Percentiles rank a stretch among this genome's conserved stretches.
Conservation (phyloP, 768 basidiomycete species). For the Solioccasus polychromus region DNA sequence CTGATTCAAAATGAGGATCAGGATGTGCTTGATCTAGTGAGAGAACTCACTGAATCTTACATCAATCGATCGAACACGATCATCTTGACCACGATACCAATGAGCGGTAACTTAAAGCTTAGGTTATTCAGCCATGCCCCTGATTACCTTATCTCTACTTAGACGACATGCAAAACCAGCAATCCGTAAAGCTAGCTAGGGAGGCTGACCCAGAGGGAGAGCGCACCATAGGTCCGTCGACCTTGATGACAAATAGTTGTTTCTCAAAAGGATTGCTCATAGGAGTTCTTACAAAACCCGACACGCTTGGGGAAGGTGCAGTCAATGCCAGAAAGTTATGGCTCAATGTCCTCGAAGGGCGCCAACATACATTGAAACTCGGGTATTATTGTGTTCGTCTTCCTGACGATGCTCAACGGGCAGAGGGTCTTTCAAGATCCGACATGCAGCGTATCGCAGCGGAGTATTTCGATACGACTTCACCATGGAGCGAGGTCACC, state of each 20-base stretch:
- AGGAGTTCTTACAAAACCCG: conserved; percentile 75
- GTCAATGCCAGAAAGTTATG: conserved; percentile 41
- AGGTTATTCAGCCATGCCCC: not conserved
- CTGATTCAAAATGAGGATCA: conserved; percentile 54
- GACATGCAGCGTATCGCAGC: conserved; percentile 38
- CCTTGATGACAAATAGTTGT: not conserved
- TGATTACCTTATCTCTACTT: not conserved
- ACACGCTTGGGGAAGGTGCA: conserved; percentile 46
- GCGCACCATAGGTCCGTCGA: conserved; percentile 56
- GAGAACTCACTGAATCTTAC: conserved; percentile 44
- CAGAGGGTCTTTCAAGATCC: conserved; percentile 30
- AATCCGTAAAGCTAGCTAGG: conserved; percentile 51
- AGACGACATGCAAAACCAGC: conserved; percentile 72
- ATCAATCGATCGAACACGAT: conserved; percentile 50
- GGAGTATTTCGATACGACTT: conserved; percentile 45
- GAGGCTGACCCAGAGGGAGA: conserved; percentile 50
- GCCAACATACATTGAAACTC: conserved; percentile 44
- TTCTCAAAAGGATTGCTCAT: not conserved
- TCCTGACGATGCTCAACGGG: conserved; percentile 56
- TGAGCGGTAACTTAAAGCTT: conserved; percentile 45
- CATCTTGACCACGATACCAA: conserved; percentile 64
- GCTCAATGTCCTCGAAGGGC: conserved; percentile 50
- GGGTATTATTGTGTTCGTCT: conserved; percentile 71
- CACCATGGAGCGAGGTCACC: conserved; percentile 51
- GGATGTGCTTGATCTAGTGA: conserved; percentile 43